Evolutionary conservation across 2,329 filamentous ascomycete species (phyloP).

Genomic region (Diaporthe sp.): DNA sequence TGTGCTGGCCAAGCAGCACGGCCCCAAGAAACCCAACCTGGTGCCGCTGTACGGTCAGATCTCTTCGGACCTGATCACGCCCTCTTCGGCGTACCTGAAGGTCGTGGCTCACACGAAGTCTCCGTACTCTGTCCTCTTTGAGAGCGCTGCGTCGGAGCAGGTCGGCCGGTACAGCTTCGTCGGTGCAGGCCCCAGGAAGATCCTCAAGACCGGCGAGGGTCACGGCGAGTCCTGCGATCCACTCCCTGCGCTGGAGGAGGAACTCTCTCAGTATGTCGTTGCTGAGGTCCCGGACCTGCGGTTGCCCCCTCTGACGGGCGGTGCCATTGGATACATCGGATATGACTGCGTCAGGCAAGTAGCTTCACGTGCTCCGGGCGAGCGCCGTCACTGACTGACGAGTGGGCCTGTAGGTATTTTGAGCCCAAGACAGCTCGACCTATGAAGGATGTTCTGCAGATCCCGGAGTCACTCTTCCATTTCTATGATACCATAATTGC

Average conservation of each 20-base stretch:
- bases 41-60: constrained; percentile 84
- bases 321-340: constrained; percentile 94
- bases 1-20: constrained; percentile 51
- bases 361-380: background rate
- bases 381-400: constrained; percentile 11
- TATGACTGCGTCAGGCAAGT: constrained; percentile 86
- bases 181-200: constrained; percentile 81
- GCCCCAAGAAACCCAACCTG: constrained; percentile 67
- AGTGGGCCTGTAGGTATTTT: constrained; percentile 71
- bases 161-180: constrained; percentile 97
- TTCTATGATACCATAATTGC: constrained; percentile 94
- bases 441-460: constrained; percentile 86
- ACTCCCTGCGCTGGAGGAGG: constrained; percentile 81
- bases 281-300: constrained; percentile 84
- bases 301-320: constrained; percentile 88
- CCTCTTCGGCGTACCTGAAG: constrained; percentile 95
- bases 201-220: constrained; percentile 87
- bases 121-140: constrained; percentile 91
- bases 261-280: constrained; percentile 82
- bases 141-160: constrained; percentile 93
- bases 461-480: constrained; percentile 97
- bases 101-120: constrained; percentile 79
- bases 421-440: constrained; percentile 94
- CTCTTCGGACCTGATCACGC: constrained; percentile 91
- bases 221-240: constrained; percentile 89